Percentiles rank a stretch among this genome's conserved stretches.
Evolutionary conservation across 2,329 filamentous ascomycete species (phyloP).

Genomic region (Aspergillus sp.): DNA sequence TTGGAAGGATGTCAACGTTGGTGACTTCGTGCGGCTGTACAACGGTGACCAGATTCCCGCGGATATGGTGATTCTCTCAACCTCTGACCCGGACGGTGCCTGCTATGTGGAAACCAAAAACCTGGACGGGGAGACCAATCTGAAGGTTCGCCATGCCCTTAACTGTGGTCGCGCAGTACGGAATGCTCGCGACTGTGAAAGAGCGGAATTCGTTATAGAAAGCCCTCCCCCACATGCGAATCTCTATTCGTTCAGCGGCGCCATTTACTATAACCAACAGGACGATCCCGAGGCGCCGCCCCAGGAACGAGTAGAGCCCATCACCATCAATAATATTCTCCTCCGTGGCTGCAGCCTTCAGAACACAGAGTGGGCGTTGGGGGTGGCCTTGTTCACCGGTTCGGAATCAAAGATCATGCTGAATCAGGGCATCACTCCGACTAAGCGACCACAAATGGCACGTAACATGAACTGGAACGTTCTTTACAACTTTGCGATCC

Average conservation of each 20-base stretch:
- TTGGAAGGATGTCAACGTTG: constrained; percentile 10
- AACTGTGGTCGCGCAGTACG: constrained; percentile 3
- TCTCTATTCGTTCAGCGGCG: constrained; percentile 4
- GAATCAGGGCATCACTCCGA: constrained; percentile 6
- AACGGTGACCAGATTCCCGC: constrained; percentile 8
- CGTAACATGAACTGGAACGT: constrained; percentile 10
- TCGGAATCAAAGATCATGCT: constrained; percentile 9
- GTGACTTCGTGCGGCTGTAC: constrained; percentile 7
- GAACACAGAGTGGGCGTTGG: constrained; percentile 7
- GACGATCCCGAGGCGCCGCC: neutral
- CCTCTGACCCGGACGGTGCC: constrained; percentile 6
- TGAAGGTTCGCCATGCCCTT: constrained; percentile 8
- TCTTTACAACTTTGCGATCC: constrained; percentile 6
- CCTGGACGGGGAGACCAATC: constrained; percentile 6
- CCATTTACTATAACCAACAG: constrained; percentile 6
- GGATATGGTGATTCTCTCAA: constrained; percentile 7
- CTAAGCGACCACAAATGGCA: constrained; percentile 7
- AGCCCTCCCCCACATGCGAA: constrained; percentile 7
- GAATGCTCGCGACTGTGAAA: constrained; percentile 7
- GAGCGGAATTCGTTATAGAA: constrained; percentile 5
- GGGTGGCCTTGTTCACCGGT: constrained; percentile 3
- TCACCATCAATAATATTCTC: constrained; percentile 8
- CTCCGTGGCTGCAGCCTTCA: constrained; percentile 8
- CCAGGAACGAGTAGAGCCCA: constrained; percentile 2
- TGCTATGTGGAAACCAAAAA: constrained; percentile 10